Evolutionary conservation across 225 moss, liverwort and hornwort species (phyloP).

Genomic region (Bryum argenteum): DNA sequence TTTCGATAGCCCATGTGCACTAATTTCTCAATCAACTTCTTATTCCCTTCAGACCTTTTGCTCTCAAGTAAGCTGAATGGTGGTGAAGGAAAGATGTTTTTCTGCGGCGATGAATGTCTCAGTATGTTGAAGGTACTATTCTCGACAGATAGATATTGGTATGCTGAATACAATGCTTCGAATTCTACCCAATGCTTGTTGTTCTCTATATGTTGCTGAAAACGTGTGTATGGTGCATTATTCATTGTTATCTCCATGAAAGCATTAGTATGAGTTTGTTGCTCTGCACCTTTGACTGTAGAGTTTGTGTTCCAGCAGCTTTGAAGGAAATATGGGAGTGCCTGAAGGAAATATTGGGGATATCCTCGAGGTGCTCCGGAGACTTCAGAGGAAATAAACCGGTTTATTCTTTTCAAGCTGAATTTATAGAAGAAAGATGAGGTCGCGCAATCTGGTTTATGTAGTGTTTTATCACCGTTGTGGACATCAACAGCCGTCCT

Average conservation of each 20-base stretch:
- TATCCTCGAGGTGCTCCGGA: too few relatives aligned
- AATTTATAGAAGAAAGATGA: too few relatives aligned
- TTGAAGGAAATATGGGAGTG: background rate
- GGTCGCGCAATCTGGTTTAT: too few relatives aligned
- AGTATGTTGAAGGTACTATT: background rate
- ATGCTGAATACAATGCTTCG: background rate
- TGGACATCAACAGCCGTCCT: conserved; percentile 22
- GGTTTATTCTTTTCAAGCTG: too few relatives aligned
- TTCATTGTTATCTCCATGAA: background rate
- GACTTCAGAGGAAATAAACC: too few relatives aligned
- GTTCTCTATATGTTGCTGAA: too few relatives aligned
- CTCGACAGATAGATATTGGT: background rate
- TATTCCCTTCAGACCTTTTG: conserved; percentile 9
- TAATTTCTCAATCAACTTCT: background rate
- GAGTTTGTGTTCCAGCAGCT: conserved; percentile 16
- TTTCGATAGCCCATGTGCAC: background rate
- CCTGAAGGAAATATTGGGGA: background rate
- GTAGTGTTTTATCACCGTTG: too few relatives aligned
- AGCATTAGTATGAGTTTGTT: background rate
- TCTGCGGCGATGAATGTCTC: background rate
- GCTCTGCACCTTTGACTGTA: background rate
- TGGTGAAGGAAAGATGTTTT: conserved; percentile 2
- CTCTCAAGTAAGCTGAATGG: conserved; percentile 11
- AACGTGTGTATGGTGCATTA: too few relatives aligned
- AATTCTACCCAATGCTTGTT: too few relatives aligned